Conservation (phyloP, 2,329 filamentous ascomycete species). For the Hypoxylon sp. region DNA sequence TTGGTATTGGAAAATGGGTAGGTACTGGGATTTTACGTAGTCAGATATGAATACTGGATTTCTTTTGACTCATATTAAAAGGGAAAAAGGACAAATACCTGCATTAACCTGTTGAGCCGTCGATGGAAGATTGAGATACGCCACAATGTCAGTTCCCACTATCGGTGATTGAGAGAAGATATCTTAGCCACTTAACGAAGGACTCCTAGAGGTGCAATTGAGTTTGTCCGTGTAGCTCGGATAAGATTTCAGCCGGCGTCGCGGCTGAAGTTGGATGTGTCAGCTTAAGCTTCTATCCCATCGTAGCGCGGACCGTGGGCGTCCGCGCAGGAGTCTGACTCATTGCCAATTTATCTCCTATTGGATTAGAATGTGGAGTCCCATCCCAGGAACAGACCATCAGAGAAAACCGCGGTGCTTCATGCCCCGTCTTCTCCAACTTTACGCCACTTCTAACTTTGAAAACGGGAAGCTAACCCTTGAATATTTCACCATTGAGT, state of each 20-base stretch:
- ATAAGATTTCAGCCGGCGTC: conserved; percentile 35
- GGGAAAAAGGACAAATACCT: too few species aligned
- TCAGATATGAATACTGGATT: too few species aligned
- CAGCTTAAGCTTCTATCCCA: conserved; percentile 13
- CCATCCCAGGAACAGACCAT: conserved; percentile 8
- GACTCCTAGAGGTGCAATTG: not conserved
- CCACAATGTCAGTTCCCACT: not conserved
- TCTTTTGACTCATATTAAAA: too few species aligned
- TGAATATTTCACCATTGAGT: conserved; percentile 2
- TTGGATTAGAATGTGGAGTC: conserved; percentile 20
- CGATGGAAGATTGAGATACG: not conserved
- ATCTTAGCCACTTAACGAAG: not conserved
- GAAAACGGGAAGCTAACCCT: not conserved
- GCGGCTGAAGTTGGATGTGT: conserved; percentile 32
- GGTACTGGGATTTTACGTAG: too few species aligned
- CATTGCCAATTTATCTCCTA: conserved; percentile 6
- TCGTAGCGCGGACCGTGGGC: conserved; percentile 25
- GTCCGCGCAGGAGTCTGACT: conserved; percentile 29
- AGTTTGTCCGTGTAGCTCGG: conserved; percentile 19
- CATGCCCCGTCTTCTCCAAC: conserved; percentile 37
- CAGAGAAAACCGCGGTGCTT: conserved; percentile 27
- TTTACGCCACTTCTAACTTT: conserved; percentile 15
- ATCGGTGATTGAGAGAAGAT: too few species aligned
- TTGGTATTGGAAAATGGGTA: too few species aligned
- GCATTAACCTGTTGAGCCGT: too few species aligned